Conservation (phyloP, 805 yeast genomes). For the Schwanniomyces occidentalis region DNA sequence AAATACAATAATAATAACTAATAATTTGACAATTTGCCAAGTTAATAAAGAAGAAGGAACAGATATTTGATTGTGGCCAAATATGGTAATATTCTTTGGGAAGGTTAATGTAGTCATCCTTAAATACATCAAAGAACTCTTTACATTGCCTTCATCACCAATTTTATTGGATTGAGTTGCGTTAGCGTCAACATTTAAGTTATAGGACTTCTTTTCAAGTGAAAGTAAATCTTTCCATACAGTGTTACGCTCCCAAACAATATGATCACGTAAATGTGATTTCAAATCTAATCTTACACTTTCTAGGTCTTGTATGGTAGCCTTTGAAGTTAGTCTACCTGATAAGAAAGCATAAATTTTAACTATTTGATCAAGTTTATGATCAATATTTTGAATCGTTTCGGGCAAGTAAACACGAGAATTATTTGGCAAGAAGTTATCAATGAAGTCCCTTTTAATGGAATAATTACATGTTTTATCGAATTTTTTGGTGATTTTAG, state of each 20-base stretch:
- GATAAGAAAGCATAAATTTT: conserved; percentile 52
- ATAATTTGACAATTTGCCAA: conserved; percentile 49
- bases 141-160: conserved; percentile 23
- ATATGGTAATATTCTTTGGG: conserved; percentile 18
- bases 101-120: conserved; percentile 16
- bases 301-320: conserved; percentile 50
- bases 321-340: conserved; percentile 36
- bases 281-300: conserved; percentile 46
- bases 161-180: conserved; percentile 18
- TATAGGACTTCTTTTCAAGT: conserved; percentile 39
- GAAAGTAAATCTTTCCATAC: conserved; percentile 98
- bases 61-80: conserved; percentile 14
- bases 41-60: conserved; percentile 52
- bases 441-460: conserved; percentile 59
- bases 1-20: conserved; percentile 51
- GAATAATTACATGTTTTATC: conserved; percentile 75
- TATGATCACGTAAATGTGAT: conserved; percentile 77
- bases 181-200: conserved; percentile 22
- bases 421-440: conserved; percentile 40
- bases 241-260: conserved; percentile 96
- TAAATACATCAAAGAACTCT: conserved; percentile 20
- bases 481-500: conserved; percentile 87
- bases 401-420: conserved; percentile 56
- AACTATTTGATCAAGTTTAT: conserved; percentile 52
- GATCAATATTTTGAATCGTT: conserved; percentile 40